These are phyloP conservation scores for Daedalea quercina DNA, from an alignment of 768 basidiomycete species.

Conservation along the genomic window DNA sequence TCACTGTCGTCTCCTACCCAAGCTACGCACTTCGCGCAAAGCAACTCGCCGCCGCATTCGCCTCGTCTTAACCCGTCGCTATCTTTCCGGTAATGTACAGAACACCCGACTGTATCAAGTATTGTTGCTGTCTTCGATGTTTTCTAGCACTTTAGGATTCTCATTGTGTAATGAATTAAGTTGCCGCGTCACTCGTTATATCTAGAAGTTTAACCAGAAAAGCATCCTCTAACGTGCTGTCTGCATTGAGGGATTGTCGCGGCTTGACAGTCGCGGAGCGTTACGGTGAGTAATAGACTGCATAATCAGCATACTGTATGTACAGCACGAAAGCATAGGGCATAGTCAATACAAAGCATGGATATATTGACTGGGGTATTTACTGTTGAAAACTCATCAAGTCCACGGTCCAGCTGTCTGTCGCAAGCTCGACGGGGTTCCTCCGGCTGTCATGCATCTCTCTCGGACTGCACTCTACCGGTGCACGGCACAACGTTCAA, in stretches of 20 bases:
- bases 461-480: too few relatives aligned
- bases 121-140: background rate
- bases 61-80: constrained; percentile 25
- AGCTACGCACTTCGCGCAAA: constrained; percentile 28
- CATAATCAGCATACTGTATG: too few relatives aligned
- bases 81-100: constrained; percentile 17
- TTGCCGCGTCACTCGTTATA: background rate
- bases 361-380: too few relatives aligned
- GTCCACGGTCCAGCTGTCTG: too few relatives aligned
- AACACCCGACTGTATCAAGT: background rate
- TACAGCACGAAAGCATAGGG: too few relatives aligned
- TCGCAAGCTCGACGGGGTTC: too few relatives aligned
- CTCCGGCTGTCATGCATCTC: too few relatives aligned
- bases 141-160: background rate
- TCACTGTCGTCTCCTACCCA: constrained; percentile 33
- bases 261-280: too few relatives aligned
- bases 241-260: background rate
- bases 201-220: background rate
- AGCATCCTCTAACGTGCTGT: background rate
- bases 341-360: too few relatives aligned
- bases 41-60: constrained; percentile 31
- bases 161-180: background rate
- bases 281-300: too few relatives aligned
- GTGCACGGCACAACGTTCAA: too few relatives aligned
- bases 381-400: too few relatives aligned